These are phyloP conservation scores for Gossypium raimondii DNA, from an alignment of 345 rosid species.

Conservation along the genomic window DNA sequence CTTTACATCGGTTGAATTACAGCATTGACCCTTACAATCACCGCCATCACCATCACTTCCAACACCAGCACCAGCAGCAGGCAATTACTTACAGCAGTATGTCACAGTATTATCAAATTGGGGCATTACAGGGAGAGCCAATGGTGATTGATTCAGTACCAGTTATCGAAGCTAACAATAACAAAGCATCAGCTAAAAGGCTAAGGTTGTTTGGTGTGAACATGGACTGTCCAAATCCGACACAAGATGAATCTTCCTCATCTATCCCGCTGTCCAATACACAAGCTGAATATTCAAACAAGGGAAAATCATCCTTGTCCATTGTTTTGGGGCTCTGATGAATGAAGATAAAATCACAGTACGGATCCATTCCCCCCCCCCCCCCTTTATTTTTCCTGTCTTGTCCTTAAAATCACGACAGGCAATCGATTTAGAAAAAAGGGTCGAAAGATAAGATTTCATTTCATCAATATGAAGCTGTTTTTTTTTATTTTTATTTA, in stretches of 20 bases:
- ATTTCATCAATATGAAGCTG: conserved; percentile 5
- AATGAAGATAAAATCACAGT: not conserved
- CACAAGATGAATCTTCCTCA: conserved; percentile 23
- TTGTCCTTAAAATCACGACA: conserved; percentile 20
- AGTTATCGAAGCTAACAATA: conserved; percentile 10
- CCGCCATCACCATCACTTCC: conserved; percentile 5
- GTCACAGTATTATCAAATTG: conserved; percentile 34
- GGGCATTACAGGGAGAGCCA: conserved; percentile 34
- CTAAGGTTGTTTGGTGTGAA: conserved; percentile 65
- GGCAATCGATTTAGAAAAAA: conserved; percentile 2
- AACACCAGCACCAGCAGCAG: conserved; percentile 15
- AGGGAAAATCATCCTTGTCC: conserved; percentile 67
- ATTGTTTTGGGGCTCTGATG: conserved; percentile 60
- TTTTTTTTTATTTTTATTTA: not conserved
- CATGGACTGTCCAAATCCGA: conserved; percentile 50
- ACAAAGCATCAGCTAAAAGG: conserved; percentile 34
- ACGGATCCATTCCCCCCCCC: not conserved
- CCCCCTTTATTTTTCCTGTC: not conserved
- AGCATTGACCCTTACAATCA: conserved; percentile 29
- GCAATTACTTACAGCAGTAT: conserved; percentile 30
- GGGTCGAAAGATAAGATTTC: conserved; percentile 12
- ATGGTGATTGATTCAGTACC: conserved; percentile 59
- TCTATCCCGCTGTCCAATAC: conserved; percentile 6
- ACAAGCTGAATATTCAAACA: conserved; percentile 37
- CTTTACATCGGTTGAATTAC: conserved; percentile 38